Conservation (phyloP, 805 yeast genomes). For the Kodamaea kakaduensis region DNA sequence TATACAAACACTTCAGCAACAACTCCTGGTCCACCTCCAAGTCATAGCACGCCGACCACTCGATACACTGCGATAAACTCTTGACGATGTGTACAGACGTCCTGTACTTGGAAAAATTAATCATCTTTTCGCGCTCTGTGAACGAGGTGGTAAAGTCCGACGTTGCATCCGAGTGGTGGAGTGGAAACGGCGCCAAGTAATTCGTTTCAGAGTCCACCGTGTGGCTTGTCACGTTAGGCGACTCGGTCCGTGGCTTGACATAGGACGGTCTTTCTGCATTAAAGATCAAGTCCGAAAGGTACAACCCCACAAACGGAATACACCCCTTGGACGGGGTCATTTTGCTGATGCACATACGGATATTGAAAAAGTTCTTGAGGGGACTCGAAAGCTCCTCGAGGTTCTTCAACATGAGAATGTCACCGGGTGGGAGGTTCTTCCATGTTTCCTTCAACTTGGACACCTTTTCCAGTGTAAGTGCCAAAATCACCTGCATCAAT, state of each 20-base stretch:
- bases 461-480: slow-evolving; percentile 64
- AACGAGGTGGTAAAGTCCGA: slow-evolving; percentile 12
- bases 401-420: slow-evolving; percentile 59
- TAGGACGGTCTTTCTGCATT: slow-evolving; percentile 61
- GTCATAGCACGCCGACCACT: slow-evolving; percentile 73
- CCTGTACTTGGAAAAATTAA: slow-evolving; percentile 76
- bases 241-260: slow-evolving; percentile 21
- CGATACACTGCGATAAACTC: slow-evolving; percentile 73
- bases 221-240: not conserved
- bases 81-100: slow-evolving; percentile 74
- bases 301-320: slow-evolving; percentile 86
- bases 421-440: slow-evolving; percentile 69
- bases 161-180: slow-evolving; percentile 9
- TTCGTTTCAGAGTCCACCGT: too few species aligned
- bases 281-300: slow-evolving; percentile 74
- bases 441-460: slow-evolving; percentile 65
- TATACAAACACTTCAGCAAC: slow-evolving; percentile 78
- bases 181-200: slow-evolving; percentile 3
- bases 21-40: slow-evolving; percentile 56
- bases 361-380: slow-evolving; percentile 60
- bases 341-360: slow-evolving; percentile 60
- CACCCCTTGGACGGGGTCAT: slow-evolving; percentile 68
- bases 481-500: slow-evolving; percentile 80
- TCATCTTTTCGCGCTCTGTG: slow-evolving; percentile 35
- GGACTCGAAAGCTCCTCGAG: slow-evolving; percentile 74